phyloP scores from a whole-genome alignment of 1,139 yeast species.

The Eremothecium cymbalariae region DNA sequence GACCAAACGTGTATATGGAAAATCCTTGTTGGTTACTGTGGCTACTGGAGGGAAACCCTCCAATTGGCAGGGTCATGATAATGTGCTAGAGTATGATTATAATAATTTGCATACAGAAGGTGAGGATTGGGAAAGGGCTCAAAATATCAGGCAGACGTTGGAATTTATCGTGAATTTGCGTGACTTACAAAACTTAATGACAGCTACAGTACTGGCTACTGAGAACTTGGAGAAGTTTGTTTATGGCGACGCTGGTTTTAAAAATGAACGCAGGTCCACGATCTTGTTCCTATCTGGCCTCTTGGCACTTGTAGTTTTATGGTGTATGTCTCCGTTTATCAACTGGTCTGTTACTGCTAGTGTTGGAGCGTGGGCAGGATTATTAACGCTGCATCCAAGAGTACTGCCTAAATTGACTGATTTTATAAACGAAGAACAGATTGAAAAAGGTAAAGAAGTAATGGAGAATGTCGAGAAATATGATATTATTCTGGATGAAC shows the following conservation, averaged over 20 bases:
- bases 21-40: slow-evolving; percentile 45
- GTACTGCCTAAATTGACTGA: slow-evolving; percentile 35
- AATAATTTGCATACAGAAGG: slow-evolving; percentile 16
- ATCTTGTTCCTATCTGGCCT: slow-evolving; percentile 42
- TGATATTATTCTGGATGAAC: slow-evolving; percentile 59
- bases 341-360: slow-evolving; percentile 56
- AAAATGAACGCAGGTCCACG: slow-evolving; percentile 62
- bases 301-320: slow-evolving; percentile 37
- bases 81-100: slow-evolving; percentile 15
- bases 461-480: slow-evolving; percentile 36
- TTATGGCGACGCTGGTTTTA: slow-evolving; percentile 61
- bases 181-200: slow-evolving; percentile 46
- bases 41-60: slow-evolving; percentile 36
- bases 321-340: slow-evolving; percentile 52
- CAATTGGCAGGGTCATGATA: slow-evolving; percentile 32
- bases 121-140: slow-evolving; percentile 15
- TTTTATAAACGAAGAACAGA: slow-evolving; percentile 18
- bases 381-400: slow-evolving; percentile 50
- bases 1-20: slow-evolving; percentile 46
- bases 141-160: slow-evolving; percentile 30
- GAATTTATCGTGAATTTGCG: slow-evolving; percentile 36
- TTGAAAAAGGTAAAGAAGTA: slow-evolving; percentile 18
- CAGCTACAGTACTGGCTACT: slow-evolving; percentile 44
- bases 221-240: slow-evolving; percentile 50
- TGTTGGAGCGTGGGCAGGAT: slow-evolving; percentile 48